These are phyloP conservation scores for Diaporthe aspalathi DNA, from an alignment of 2,329 filamentous ascomycete species.

Conservation along the genomic window DNA sequence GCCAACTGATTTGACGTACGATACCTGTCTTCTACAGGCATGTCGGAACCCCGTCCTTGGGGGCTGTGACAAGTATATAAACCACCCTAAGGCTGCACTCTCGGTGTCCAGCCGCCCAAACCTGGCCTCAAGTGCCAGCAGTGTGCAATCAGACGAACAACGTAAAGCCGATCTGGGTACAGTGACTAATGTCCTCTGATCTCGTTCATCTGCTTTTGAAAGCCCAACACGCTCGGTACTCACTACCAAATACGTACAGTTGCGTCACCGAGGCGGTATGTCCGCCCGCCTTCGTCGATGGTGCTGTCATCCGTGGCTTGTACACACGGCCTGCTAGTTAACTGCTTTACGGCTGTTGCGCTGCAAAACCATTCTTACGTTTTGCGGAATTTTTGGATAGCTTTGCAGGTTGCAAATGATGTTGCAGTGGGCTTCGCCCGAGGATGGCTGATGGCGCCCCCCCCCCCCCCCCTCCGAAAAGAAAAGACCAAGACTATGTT, in stretches of 20 bases:
- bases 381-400: neutral
- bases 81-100: too few relatives aligned
- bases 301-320: neutral
- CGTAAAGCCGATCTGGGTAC: too few relatives aligned
- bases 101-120: neutral
- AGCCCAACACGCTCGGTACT: neutral
- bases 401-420: neutral
- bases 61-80: neutral
- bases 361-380: neutral
- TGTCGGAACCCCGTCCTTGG: neutral
- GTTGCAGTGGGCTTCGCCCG: neutral
- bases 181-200: neutral
- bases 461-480: too few relatives aligned
- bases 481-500: neutral
- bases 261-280: neutral
- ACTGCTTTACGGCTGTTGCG: neutral
- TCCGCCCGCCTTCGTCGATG: too few relatives aligned
- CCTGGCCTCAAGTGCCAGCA: neutral
- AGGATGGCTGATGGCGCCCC: neutral
- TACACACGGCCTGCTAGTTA: neutral
- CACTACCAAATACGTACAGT: too few relatives aligned
- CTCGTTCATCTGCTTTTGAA: neutral
- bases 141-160: neutral
- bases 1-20: slow-evolving; percentile 36
- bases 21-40: too few relatives aligned